Evolutionary conservation across 768 basidiomycete genomes (phyloP), one percentile per base, ranked within the genome.

Genomic region (Collybia mongolica): DNA sequence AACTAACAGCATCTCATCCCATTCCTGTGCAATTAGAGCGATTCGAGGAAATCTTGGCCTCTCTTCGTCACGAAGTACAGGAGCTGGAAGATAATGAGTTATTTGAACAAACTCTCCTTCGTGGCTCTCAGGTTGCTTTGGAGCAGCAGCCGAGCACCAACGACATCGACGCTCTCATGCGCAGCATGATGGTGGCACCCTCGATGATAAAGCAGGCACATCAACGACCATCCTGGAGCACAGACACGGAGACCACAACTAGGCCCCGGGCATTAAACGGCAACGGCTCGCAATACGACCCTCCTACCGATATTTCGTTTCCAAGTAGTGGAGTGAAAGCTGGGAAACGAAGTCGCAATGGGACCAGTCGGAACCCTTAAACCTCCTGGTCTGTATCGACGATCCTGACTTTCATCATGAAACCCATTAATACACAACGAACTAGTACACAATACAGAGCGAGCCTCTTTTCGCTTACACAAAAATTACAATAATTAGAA

Each of bases 101-200:
- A 15, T 77, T 76, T 52, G 79, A 81, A 51, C 70, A 73, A 44
- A 74, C 72, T 12, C 55, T 79, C 11, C 61, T 76, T 17, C 72
- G 73, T 14, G 76, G 77, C 38, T 76, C 77, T 7, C 72, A 73
- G 53, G 71, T 70, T n/a, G 72, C 65, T 6, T 50, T 74, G 29
- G 75, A 76, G 48, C 65, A 65, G 12, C 73, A 72, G 40, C 72
- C 75, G 2, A 64, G 68, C 12, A 70, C 79, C 15, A 69, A 62
- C 22, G 74, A 81, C 51, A 74, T 82, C 41, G 78, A 80, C 60
- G 50, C 60, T 18, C 70, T 82, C 48, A 74, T 82, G 75, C 68
- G 65, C 29, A 74, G 74, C 54, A 79, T 82, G 79, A 80, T 82
- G 78, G 67, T 71, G 17, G 51, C 54, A 5, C 55, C 65, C 6